Evolutionary conservation across 345 rosid genomes (phyloP), one percentile per base, ranked within the genome.

Genomic region (Brassica juncea): DNA sequence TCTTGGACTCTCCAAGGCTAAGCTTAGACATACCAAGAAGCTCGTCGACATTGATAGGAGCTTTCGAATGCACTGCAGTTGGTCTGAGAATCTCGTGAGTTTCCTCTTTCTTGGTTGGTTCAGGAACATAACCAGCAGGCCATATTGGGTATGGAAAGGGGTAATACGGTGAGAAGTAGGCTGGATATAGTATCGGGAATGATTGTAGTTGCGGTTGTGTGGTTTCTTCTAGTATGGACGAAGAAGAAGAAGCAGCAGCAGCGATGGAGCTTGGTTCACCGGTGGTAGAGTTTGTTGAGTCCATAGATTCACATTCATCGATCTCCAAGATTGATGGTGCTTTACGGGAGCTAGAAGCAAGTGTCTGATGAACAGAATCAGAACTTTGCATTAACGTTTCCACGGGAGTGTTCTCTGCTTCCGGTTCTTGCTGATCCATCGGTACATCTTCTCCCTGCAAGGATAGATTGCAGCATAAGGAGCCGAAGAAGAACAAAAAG

Each of bases 291-390:
- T 89, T 89, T 77, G 92, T 86, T 21, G 99, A 93, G 78, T 95
- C 96, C 99, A 95, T 95, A 25, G 99, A 93, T 80, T 93, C 97
- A 58, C 91, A 89, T 87, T 90, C 97, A 82, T 90, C 96, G 14
- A 76, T 76, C 31, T 91, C 97, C 83, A 91, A 75, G 65, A 81
- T 81, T 1, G 84, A 71, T 2, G 84, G 75, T 15, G 79, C 75
- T 54, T 87, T 81, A 78, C 90, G 90, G 84, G 86, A 55, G 80
- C 81, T 15, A 85, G 89, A 77, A 86, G 74, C 23, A 77, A 75
- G 71, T 78, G 82, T 21, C 77, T 85, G 84, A 82, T 58, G 83
- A 75, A 74, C 76, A 55, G 80, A 34, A 1, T 71, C 83, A 57
- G 54, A 12, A 28, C 59, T 19, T 71, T 59, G 80, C 77, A 71